These are phyloP conservation scores for Ustilago loliicola DNA, from an alignment of 1,284 basidiomycete genomes.

Conservation along the genomic window DNA sequence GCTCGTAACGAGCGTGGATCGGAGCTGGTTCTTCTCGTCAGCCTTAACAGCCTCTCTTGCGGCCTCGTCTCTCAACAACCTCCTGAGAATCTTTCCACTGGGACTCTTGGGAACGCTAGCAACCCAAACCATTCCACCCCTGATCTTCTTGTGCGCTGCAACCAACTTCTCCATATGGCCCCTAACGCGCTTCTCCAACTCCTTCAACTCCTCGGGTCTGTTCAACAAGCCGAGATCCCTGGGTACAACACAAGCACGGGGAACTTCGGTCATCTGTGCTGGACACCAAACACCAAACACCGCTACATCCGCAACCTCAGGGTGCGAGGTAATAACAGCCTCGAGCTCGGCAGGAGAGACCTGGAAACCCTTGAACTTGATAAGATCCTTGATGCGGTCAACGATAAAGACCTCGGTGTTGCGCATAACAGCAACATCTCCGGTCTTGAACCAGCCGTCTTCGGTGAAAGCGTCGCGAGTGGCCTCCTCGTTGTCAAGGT, in stretches of 20 bases:
- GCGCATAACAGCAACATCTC: constrained; percentile 58
- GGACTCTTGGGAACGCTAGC: constrained; percentile 64
- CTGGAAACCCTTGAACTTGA: constrained; percentile 63
- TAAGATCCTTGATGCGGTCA: constrained; percentile 61
- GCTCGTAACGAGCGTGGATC: constrained; percentile 26
- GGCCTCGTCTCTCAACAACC: constrained; percentile 47
- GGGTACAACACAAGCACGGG: constrained; percentile 69
- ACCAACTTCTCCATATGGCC: constrained; percentile 54
- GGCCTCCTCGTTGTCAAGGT: constrained; percentile 48
- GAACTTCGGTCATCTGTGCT: constrained; percentile 57
- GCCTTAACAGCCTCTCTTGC: constrained; percentile 35
- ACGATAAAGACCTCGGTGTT: constrained; percentile 62
- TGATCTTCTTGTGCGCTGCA: constrained; percentile 70
- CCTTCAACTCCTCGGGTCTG: constrained; percentile 63
- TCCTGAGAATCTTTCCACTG: constrained; percentile 66
- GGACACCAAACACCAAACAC: constrained; percentile 43
- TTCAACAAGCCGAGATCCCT: constrained; percentile 48
- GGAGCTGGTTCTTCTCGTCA: constrained; percentile 35
- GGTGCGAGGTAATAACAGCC: constrained; percentile 46
- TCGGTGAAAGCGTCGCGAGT: constrained; percentile 50
- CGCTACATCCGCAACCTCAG: constrained; percentile 54
- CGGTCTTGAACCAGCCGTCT: constrained; percentile 60
- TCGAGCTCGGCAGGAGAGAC: constrained; percentile 61
- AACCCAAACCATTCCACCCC: constrained; percentile 66
- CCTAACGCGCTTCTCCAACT: constrained; percentile 42